Percentiles rank a stretch among this genome's conserved stretches.
These are phyloP conservation scores for Tinospora cordifolia DNA, from an alignment of 164 flowering plant genomes.

Conservation along the genomic window DNA sequence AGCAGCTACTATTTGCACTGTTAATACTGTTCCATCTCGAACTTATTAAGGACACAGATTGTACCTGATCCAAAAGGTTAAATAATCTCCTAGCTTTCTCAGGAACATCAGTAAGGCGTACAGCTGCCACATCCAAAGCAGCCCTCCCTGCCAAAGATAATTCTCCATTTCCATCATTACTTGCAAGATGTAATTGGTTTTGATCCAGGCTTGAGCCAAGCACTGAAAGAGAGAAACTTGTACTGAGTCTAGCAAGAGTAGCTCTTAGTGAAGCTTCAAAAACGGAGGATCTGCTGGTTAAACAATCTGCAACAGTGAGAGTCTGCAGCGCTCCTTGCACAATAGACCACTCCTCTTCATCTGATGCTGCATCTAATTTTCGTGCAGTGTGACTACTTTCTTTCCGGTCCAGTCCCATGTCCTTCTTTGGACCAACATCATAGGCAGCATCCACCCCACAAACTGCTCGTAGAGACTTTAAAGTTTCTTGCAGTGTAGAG, in stretches of 20 bases:
- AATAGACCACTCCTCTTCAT: conserved; percentile 99
- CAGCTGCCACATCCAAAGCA: conserved; percentile 76
- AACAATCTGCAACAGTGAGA: conserved; percentile 87
- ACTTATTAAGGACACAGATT: not conserved
- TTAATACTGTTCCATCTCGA: not conserved
- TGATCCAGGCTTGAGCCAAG: conserved; percentile 70
- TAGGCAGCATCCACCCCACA: conserved; percentile 64
- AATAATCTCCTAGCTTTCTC: conserved; percentile 83
- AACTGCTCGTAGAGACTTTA: conserved; percentile 81
- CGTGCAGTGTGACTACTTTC: conserved; percentile 50
- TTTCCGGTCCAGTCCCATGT: conserved; percentile 58
- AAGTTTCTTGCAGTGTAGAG: conserved; percentile 68
- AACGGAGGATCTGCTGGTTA: conserved; percentile 90
- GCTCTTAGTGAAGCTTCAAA: conserved; percentile 97
- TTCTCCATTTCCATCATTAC: conserved; percentile 44
- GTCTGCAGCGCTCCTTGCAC: conserved; percentile 98
- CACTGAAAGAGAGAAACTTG: conserved; percentile 65
- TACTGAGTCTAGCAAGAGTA: conserved; percentile 84
- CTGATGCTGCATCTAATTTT: conserved; percentile 57
- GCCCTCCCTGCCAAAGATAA: conserved; percentile 57
- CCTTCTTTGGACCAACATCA: conserved; percentile 56
- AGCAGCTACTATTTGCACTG: not conserved
- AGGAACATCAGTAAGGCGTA: conserved; percentile 78
- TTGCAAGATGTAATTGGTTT: conserved; percentile 35
- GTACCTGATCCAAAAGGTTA: conserved; percentile 84